Base-by-base conservation (phyloP, 2,329 filamentous ascomycete species). In the Penicillium brasilianum region DNA sequence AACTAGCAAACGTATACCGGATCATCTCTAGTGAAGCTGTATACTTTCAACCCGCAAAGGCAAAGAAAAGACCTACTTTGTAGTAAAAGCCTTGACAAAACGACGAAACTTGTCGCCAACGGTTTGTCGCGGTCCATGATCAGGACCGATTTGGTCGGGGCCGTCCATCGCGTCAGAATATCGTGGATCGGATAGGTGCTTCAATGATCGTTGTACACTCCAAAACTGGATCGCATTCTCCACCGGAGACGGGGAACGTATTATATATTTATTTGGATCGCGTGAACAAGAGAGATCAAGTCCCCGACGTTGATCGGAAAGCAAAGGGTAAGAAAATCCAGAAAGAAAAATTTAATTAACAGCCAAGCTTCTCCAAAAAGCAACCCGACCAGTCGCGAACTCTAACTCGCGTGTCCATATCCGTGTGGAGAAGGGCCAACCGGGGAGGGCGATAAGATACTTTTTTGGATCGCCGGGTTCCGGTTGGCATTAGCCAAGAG, bases 131-230 rank as follows among this genome's bases (percentile, higher is more conserved):
- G 75, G 75, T n/a, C 69, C 64, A 59, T 69, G 70, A 58, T 77
- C 71, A 9, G 80, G 79, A 18, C 78, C 78, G 60, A 82, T 81
- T 66, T 75, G 75, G 62, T 82, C 80, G 13, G 75, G 74, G 20
- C 73, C 74, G 59, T 77, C 74, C 75, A 77, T 74, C n/a, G 28
- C 63, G 62, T n/a, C 8, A 25, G 4, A 36, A 36, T 50, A 30
- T 37, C 6, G 36, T 22, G 2, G 16, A 48, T 48, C 44, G 9
- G 16, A 48, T 48, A 28, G 7, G 9, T 28, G 6, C 6, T 28
- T 6, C 3, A 28, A 28, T 28, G 25, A 28, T 28, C 25, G 25
- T 28, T 28, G 25, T 6, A 28, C 25, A 20, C 28, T 50, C 16
- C 2, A 50, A 34, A 3, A 13, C n/a, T 48, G 25, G 53, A 36